Percentiles rank a stretch among this genome's conserved stretches.
Conservation (phyloP, 106 monocot species). For the Gastrodia elata region DNA sequence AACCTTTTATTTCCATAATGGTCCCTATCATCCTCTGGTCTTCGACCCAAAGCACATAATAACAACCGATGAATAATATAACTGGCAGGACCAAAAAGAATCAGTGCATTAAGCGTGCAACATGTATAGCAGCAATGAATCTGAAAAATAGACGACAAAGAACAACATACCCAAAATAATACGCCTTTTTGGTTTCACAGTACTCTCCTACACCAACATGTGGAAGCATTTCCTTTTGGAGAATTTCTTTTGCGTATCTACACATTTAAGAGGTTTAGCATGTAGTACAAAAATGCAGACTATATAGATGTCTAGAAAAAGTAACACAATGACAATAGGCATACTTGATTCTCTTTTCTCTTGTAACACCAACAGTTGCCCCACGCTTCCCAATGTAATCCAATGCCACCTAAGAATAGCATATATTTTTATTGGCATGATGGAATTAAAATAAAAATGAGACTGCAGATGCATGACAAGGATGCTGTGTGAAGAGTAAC, state of each 20-base stretch:
- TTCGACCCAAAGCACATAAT: slow-evolving; percentile 87
- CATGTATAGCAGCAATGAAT: background rate
- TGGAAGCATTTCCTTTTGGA: slow-evolving; percentile 98
- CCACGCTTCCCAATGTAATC: slow-evolving; percentile 99
- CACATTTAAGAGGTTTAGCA: slow-evolving; percentile 1
- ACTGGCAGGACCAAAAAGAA: slow-evolving; percentile 24
- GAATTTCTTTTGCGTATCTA: slow-evolving; percentile 94
- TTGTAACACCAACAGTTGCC: slow-evolving; percentile 90
- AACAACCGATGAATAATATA: slow-evolving; percentile 95
- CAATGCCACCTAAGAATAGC: slow-evolving; percentile 63
- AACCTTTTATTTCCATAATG: slow-evolving; percentile 99
- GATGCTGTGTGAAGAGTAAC: background rate
- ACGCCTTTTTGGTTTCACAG: slow-evolving; percentile 99
- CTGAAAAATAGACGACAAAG: background rate
- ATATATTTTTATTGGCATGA: background rate
- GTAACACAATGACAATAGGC: background rate
- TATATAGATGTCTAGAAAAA: background rate
- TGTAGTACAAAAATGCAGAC: background rate
- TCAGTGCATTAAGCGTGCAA: background rate
- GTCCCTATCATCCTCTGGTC: slow-evolving; percentile 98
- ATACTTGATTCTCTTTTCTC: slow-evolving; percentile 97
- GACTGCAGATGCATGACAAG: background rate
- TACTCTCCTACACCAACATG: slow-evolving; percentile 98
- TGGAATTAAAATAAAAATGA: background rate
- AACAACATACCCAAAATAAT: slow-evolving; percentile 82